phyloP scores from a whole-genome alignment of 164 flowering plant genomes.

The Dillenia turbinata region DNA sequence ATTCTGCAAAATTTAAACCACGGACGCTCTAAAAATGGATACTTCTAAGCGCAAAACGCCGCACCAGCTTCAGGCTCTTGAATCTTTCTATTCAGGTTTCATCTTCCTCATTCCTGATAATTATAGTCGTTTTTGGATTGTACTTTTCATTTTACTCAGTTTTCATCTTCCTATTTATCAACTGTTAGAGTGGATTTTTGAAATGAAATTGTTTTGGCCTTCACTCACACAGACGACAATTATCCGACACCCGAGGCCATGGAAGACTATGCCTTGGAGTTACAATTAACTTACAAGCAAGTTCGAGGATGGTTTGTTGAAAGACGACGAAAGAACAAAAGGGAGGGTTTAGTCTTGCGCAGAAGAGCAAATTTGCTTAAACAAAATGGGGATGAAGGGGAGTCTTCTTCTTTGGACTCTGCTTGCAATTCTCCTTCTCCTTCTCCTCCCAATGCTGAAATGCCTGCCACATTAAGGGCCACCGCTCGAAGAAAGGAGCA shows the following conservation, averaged over 20 bases:
- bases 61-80: conserved; percentile 44
- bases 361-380: conserved; percentile 7
- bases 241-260: conserved; percentile 41
- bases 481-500: conserved; percentile 10
- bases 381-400: conserved; percentile 6
- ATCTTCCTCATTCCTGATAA: background rate
- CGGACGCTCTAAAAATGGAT: too few species aligned
- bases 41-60: conserved; percentile 35
- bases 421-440: too few species aligned
- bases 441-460: background rate
- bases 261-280: conserved; percentile 37
- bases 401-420: background rate
- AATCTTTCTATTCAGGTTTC: conserved; percentile 46
- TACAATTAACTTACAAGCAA: conserved; percentile 55
- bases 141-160: background rate
- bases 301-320: conserved; percentile 60
- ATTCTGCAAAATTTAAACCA: too few species aligned
- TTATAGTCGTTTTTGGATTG: background rate
- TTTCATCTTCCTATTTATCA: background rate
- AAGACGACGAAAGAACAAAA: conserved; percentile 54
- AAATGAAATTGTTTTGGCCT: background rate
- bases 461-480: conserved; percentile 1
- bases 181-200: background rate
- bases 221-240: conserved; percentile 31
- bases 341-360: conserved; percentile 9